Evolutionary conservation across 2,329 filamentous ascomycete genomes (phyloP).

Genomic region (Aulographum hederae): DNA sequence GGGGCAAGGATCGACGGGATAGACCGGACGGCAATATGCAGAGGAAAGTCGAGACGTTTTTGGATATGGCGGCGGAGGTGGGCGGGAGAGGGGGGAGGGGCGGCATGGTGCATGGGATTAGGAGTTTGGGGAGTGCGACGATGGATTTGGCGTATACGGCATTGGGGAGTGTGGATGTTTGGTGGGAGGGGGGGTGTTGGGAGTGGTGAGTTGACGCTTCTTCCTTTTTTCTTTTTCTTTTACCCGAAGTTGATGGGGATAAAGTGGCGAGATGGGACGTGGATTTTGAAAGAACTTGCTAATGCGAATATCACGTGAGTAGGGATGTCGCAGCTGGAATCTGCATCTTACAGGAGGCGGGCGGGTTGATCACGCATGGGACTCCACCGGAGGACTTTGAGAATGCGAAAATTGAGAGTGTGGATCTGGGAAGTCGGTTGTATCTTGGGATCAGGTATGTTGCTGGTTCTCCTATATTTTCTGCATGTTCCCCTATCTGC

Average conservation of each 20-base stretch:
- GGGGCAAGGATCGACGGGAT: conserved; percentile 61
- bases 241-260: too few relatives aligned
- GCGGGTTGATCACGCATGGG: conserved; percentile 54
- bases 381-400: conserved; percentile 45
- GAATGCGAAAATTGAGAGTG: conserved; percentile 38
- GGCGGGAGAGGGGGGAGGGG: conserved; percentile 45
- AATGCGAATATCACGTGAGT: conserved; percentile 1
- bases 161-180: conserved; percentile 60
- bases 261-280: not conserved
- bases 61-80: conserved; percentile 55
- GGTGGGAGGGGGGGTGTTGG: conserved; percentile 72
- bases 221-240: too few relatives aligned
- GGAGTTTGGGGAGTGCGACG: conserved; percentile 55
- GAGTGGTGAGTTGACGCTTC: conserved; percentile 57
- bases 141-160: conserved; percentile 58
- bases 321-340: conserved; percentile 63
- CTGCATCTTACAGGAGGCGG: conserved; percentile 54
- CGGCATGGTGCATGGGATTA: conserved; percentile 62
- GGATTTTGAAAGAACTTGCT: not conserved
- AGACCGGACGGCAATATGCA: conserved; percentile 46
- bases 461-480: too few relatives aligned
- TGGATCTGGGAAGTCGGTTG: conserved; percentile 45
- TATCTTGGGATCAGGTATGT: conserved; percentile 50
- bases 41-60: conserved; percentile 55
- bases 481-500: too few relatives aligned